phyloP scores from a whole-genome alignment of 2,329 filamentous ascomycete species.

The Botryosphaeria dothidea region DNA sequence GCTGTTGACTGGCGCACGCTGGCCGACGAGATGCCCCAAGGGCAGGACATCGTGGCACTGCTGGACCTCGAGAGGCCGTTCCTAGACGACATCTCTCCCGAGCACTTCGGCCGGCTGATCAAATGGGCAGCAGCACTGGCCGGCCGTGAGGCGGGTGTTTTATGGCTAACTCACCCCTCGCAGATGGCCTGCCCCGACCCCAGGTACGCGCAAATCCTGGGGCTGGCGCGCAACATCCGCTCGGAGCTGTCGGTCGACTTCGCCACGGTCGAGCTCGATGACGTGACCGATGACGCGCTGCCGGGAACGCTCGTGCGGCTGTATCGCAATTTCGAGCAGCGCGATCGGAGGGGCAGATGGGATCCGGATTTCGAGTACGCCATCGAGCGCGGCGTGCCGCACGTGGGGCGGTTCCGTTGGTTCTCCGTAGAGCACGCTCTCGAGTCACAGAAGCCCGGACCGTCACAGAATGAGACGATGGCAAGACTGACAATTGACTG shows the following conservation, averaged over 20 bases:
- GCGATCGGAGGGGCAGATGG: not conserved
- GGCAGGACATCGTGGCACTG: conserved; percentile 26
- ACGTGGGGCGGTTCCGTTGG: not conserved
- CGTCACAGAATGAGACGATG: not conserved
- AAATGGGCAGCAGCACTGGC: not conserved
- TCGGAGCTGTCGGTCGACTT: conserved; percentile 30
- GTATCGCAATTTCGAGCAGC: not conserved
- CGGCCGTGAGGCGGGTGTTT: conserved; percentile 18
- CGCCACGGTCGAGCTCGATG: conserved; percentile 27
- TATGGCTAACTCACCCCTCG: conserved; percentile 32
- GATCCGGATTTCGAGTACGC: not conserved
- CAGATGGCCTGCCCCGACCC: conserved; percentile 32
- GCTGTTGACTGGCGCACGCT: conserved; percentile 12
- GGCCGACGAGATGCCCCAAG: conserved; percentile 19
- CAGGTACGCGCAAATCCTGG: conserved; percentile 29
- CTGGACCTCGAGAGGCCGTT: conserved; percentile 23
- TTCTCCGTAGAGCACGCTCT: not conserved
- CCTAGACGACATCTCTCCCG: conserved; percentile 20
- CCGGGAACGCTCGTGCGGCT: not conserved
- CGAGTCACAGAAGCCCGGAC: not conserved
- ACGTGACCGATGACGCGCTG: not conserved
- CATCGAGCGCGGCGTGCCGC: not conserved
- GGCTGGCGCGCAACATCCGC: conserved; percentile 31
- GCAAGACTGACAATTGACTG: not conserved
- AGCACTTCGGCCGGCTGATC: conserved; percentile 21